phyloP scores from a whole-genome alignment of 176 grass and related monocot species.

The Musa beccarii region DNA sequence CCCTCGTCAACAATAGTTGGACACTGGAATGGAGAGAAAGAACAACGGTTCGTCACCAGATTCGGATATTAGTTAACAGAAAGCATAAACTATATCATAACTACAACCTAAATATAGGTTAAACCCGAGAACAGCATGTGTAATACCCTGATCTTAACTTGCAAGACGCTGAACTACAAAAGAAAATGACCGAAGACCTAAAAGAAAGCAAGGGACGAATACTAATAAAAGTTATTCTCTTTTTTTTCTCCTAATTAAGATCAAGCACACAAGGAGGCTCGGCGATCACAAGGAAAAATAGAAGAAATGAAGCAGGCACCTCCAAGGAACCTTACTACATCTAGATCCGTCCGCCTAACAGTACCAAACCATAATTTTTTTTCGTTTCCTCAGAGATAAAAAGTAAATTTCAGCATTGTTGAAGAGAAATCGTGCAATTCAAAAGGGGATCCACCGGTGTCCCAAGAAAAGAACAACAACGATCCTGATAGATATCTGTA shows the following conservation, averaged over 20 bases:
- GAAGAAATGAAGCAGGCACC: background rate
- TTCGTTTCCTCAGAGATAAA: background rate
- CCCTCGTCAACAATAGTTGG: background rate
- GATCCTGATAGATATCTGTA: slow-evolving; percentile 1
- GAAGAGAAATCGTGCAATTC: background rate
- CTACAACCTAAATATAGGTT: background rate
- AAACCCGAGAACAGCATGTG: background rate
- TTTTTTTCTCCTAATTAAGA: background rate
- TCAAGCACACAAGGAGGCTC: background rate
- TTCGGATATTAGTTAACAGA: background rate
- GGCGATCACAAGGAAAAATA: background rate
- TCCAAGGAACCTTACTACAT: background rate
- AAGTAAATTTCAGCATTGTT: background rate
- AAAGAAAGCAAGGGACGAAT: background rate
- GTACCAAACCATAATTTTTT: background rate
- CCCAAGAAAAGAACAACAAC: background rate
- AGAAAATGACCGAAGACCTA: background rate
- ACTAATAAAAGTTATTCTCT: background rate
- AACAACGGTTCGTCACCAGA: background rate
- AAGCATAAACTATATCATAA: background rate
- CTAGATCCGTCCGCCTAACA: background rate
- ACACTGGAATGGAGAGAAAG: background rate
- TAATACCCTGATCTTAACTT: background rate
- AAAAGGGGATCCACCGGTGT: background rate
- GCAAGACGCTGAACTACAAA: background rate